Evolutionary conservation across 306 rosid species (phyloP), one percentile per base, ranked within the genome.

Genomic region (Prunus persica): DNA sequence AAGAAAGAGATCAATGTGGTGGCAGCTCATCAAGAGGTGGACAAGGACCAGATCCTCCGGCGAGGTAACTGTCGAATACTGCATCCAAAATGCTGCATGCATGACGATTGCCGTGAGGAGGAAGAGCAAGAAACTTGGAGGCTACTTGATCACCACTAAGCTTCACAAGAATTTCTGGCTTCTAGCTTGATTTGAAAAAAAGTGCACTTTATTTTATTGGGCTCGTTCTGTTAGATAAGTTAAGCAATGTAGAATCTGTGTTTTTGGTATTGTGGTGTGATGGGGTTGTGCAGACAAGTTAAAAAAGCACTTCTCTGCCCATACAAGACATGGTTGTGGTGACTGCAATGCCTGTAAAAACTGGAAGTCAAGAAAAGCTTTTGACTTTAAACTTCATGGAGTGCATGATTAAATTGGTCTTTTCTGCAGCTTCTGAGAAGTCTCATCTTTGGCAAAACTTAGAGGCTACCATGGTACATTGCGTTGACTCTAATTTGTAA

Each of bases 101-200:
- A 88, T 92, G 91, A 83, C 97, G 11, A 85, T 90, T 83, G 99
- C 97, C 3, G 93, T 95, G 56, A 88, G 97, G 67, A 88, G 86
- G 79, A 95, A 95, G 90, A 83, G 86, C 83, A 88, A 73, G 72
- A 85, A 85, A 72, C 82, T 82, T 67, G 98, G 98, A 51, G 99
- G 99, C 8, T 92, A 89, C 82, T 83, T 89, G 86, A 96, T 96
- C 81, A 92, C 97, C 41, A 96, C 99, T 69, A 92, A 89, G 83
- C 90, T 89, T 58, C 97, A 95, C 73, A 95, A 91, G 70, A 88
- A 89, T 0, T 95, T 92, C 70, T 95, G 99, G 99, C 99, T 92
- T 83, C 85, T 95, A 74, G 99, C 99, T 85, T 91, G 76, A 76
- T 43, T 80, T 2, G 14, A 27, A 51, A 45, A 52, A 52, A n/a